Percentiles rank a stretch among this genome's conserved stretches.
Evolutionary conservation across 768 basidiomycete genomes (phyloP).

Genomic region (Pleurotus tuoliensis): DNA sequence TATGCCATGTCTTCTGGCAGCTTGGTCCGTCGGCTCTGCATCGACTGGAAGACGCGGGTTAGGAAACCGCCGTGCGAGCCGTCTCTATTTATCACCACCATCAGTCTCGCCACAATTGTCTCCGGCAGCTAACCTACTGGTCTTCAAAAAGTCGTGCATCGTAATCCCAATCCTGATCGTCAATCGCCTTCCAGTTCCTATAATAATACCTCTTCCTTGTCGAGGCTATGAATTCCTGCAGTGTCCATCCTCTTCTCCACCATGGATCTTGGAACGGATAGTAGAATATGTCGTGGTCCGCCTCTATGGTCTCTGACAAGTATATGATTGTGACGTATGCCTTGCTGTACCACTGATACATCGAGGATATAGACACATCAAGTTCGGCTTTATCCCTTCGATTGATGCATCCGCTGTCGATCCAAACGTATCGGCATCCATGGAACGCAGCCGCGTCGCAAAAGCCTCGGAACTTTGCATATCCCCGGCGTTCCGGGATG

Average conservation of each 20-base stretch:
- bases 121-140: neutral
- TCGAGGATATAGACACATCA: neutral
- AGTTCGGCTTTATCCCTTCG: neutral
- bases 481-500: neutral
- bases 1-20: conserved; percentile 3
- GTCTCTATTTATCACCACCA: neutral
- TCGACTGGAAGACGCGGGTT: neutral
- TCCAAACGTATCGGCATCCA: neutral
- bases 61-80: neutral
- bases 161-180: neutral
- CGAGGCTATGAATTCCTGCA: neutral
- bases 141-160: neutral
- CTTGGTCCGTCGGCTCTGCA: neutral
- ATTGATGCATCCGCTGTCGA: conserved; percentile 3
- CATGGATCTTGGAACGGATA: neutral
- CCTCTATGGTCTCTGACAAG: neutral
- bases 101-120: neutral
- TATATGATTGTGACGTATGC: neutral
- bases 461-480: neutral
- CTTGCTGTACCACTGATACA: neutral
- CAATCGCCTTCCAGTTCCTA: neutral
- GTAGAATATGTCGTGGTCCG: neutral
- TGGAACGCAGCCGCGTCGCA: neutral
- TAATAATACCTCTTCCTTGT: neutral
- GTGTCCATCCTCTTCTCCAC: neutral